Evolutionary conservation across 176 grass and related monocot genomes (phyloP), one percentile per base, ranked within the genome.

Genomic region (Rhynchospora pubera): DNA sequence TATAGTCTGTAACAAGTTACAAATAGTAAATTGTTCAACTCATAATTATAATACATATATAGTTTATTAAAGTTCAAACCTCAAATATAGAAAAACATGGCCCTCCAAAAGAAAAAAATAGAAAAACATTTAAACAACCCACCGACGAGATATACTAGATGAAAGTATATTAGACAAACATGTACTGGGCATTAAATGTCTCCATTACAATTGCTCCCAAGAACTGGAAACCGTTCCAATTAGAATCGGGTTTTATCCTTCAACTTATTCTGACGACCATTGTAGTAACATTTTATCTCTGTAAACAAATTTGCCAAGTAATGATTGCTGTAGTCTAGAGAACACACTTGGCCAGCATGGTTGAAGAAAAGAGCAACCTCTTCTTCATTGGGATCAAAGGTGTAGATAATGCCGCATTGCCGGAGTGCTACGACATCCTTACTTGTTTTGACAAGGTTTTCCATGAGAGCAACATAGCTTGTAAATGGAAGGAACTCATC

Each of bases 391-490:
- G 76, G 76, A 56, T 79, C 76, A 13, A 79, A 19, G 6, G 51
- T 58, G 15, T 60, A n/a, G 2, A 79, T 60, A 43, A 79, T 79
- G 56, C 28, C 76, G 8, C 53, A 60, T 28, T 60, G 51, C 9
- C 53, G 51, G 28, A 79, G 76, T 2, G 30, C 56, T 18, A 39
- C 32, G 0, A 79, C 56, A 43, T 79, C 76, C 28, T 79, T 79
- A 2, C 56, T 79, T 79, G 76, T 79, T 42, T 60, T 79, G 76
- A 79, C 53, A 43, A 79, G 51, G 76, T 79, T 57, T 53, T 79
- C 53, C 76, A 79, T 60, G 6, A 79, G 32, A 2, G 7, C 16
- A 21, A 79, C 30, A 43, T 60, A 79, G 28, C 76, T 79, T 1
- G 76, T 30, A 32, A 79, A 79, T 5, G 56, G 34, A 42, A 79